Percentiles rank a stretch among this genome's conserved stretches.
Conservation (phyloP, 2,329 filamentous ascomycete species). For the Fusarium virguliforme region DNA sequence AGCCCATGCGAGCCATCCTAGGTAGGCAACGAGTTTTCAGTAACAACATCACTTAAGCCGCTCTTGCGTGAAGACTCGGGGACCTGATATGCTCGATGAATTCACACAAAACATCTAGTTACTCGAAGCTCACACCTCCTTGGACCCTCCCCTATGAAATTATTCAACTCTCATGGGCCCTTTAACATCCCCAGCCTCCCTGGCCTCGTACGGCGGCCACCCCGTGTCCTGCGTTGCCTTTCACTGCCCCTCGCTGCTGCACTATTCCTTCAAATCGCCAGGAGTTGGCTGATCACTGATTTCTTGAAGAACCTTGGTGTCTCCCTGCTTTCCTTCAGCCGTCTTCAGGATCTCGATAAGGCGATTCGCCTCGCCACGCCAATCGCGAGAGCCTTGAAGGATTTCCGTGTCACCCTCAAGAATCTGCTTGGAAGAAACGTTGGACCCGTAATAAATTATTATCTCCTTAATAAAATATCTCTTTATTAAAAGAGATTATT, state of each 20-base stretch:
- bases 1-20: no score
- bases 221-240: neutral
- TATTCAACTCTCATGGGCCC: neutral
- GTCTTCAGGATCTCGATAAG: constrained; percentile 4
- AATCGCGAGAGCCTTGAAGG: neutral
- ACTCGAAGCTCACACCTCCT: neutral
- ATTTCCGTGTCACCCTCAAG: constrained; percentile 14
- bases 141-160: no score
- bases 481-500: no score
- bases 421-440: constrained; percentile 22
- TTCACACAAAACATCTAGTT: neutral
- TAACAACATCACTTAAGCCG: neutral
- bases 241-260: neutral
- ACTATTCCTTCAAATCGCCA: constrained; percentile 4
- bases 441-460: constrained; percentile 76
- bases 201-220: no score
- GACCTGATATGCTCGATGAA: neutral
- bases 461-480: no score
- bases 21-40: neutral
- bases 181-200: neutral
- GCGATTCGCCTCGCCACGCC: neutral
- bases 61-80: neutral
- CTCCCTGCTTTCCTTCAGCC: neutral
- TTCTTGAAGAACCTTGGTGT: constrained; percentile 5
- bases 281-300: constrained; percentile 5